phyloP scores from a whole-genome alignment of 257 asterid species.

The Fraxinus pennsylvanica region DNA sequence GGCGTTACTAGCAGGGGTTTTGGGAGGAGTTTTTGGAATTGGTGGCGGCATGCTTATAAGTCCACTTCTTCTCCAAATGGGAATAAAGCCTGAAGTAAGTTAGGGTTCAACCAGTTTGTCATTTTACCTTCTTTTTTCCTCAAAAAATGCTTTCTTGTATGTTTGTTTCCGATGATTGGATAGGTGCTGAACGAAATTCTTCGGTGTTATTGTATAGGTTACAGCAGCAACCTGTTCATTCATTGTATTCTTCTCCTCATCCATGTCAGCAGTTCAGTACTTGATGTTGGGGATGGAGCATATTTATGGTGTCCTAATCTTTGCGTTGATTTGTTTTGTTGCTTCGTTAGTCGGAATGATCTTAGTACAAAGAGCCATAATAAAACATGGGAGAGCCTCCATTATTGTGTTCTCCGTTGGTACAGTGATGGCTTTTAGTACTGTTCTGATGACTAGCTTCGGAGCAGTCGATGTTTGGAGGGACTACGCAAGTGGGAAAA shows the following conservation, averaged over 20 bases:
- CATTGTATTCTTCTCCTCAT: slow-evolving; percentile 90
- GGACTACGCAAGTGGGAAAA: slow-evolving; percentile 59
- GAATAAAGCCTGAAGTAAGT: slow-evolving; percentile 76
- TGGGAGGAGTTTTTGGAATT: slow-evolving; percentile 87
- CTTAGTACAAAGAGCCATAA: slow-evolving; percentile 60
- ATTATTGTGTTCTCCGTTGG: slow-evolving; percentile 85
- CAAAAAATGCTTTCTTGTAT: neutral
- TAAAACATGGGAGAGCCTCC: slow-evolving; percentile 74
- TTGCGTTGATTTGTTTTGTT: slow-evolving; percentile 57
- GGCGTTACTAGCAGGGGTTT: slow-evolving; percentile 78
- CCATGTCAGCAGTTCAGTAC: slow-evolving; percentile 84
- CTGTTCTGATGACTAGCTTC: slow-evolving; percentile 67
- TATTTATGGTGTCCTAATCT: slow-evolving; percentile 41
- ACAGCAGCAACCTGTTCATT: slow-evolving; percentile 89
- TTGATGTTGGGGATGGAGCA: slow-evolving; percentile 75
- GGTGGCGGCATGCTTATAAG: slow-evolving; percentile 97
- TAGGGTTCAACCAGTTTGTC: neutral
- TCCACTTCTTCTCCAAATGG: slow-evolving; percentile 82
- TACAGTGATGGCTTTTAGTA: slow-evolving; percentile 76
- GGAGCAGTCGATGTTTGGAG: slow-evolving; percentile 77
- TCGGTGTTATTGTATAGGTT: slow-evolving; percentile 40
- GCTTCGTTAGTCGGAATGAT: slow-evolving; percentile 63
- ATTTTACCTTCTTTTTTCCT: neutral
- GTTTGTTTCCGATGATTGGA: neutral
- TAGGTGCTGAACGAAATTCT: neutral